Base-by-base conservation (phyloP, 2,329 filamentous ascomycete species). In the Ceratocystis eucalypticola region DNA sequence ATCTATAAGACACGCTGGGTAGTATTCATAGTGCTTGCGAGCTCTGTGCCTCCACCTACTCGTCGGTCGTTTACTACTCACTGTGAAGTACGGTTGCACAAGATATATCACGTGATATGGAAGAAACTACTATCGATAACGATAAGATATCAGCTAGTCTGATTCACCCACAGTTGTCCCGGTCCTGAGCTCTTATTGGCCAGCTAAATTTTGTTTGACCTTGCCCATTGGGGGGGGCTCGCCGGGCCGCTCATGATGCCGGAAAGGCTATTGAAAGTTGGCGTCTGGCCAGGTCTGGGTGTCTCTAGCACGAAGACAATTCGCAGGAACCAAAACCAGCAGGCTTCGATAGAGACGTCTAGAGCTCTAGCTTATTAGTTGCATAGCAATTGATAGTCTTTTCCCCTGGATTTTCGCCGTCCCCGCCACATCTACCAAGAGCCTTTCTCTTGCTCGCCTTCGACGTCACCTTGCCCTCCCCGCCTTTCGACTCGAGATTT, bases 161-260 rank as follows among this genome's bases (percentile, higher is more conserved):
- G n/a, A 46, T 63, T 63, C 61, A 63, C 61, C 61, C 61, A 63
- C 6, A 63, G 44, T 63, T 50, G 45, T 30, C 10, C 61, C 61
- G 61, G 28, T 33, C 17, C 61, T 7, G 25, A n/a, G n/a, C 25
- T 63, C 61, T 50, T 6, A 63, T 63, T 63, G 61, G 61, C 45
- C 46, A 41, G 25, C 46, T 25, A 63, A 63, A 48, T 63, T 63
- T 63, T 63, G 61, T 48, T 48, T 46, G 22, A 10, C 33, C 8
- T 5, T 30, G 22, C 28, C 28, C 53, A 59, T 37, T 25, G 53
- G 25, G 5, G 5, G 20, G 15, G 17, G 8, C 5, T 50, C 6
- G 10, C 20, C 30, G 5, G 41, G 37, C 22, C 25, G 44, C 22
- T 63, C 45, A 48, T 63, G 61, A 63, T 50, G 45, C 61, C 61